These are phyloP conservation scores for Amylostereum areolatum DNA, from an alignment of 1,284 basidiomycete genomes.

Conservation along the genomic window DNA sequence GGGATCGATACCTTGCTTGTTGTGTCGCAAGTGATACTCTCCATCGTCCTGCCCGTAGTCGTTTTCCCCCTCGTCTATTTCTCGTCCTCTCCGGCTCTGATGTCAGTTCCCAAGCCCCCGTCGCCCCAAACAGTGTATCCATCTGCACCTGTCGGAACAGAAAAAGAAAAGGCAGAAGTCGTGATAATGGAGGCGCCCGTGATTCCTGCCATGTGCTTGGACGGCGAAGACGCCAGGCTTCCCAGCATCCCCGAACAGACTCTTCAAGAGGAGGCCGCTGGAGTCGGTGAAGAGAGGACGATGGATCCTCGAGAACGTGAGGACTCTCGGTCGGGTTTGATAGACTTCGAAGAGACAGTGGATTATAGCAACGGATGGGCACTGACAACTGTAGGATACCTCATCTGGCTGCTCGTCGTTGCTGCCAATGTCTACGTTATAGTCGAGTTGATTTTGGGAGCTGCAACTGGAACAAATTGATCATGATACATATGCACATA, in stretches of 20 bases:
- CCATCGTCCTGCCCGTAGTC: constrained; percentile 86
- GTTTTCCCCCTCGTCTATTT: constrained; percentile 76
- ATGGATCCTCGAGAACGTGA: neutral
- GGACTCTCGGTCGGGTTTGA: neutral
- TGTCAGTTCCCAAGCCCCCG: constrained; percentile 45
- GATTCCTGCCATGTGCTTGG: no score
- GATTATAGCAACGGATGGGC: constrained; percentile 62
- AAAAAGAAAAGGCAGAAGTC: constrained; percentile 3
- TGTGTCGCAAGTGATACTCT: constrained; percentile 83
- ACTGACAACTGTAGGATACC: constrained; percentile 47
- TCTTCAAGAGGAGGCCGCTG: neutral
- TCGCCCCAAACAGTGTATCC: neutral
- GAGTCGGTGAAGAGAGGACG: neutral
- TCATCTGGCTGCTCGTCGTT: constrained; percentile 59
- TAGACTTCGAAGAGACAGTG: constrained; percentile 29
- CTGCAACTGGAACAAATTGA: no score
- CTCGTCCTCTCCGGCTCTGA: constrained; percentile 64
- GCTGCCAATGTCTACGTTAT: constrained; percentile 68
- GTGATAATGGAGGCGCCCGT: no score
- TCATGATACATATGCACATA: no score
- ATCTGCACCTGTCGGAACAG: constrained; percentile 7
- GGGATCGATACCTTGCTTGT: constrained; percentile 85
- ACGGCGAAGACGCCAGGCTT: neutral
- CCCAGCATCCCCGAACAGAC: constrained; percentile 11
- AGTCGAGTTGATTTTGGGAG: constrained; percentile 38